Conservation (phyloP, 2,329 filamentous ascomycete species). For the Diaporthe amygdali region DNA sequence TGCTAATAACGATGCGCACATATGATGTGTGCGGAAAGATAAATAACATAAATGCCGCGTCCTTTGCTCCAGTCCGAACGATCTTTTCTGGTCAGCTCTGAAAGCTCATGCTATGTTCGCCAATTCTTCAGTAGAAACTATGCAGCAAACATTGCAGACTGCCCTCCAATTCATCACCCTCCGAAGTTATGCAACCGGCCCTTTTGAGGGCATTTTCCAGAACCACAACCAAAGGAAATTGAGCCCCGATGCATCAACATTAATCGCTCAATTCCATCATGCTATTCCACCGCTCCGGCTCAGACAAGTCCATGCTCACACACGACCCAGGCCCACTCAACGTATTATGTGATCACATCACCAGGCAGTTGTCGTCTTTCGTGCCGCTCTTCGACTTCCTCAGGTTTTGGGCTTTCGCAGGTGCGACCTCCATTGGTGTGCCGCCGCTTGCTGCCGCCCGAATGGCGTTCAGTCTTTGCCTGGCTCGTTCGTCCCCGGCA, state of each 20-base stretch:
- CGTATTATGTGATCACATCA: conserved; percentile 55
- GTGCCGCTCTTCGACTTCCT: conserved; percentile 55
- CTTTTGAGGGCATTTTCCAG: conserved; percentile 13
- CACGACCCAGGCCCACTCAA: not conserved
- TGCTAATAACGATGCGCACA: not conserved
- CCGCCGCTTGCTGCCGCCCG: conserved; percentile 75
- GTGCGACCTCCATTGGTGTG: conserved; percentile 60
- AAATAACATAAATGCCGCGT: conserved; percentile 15
- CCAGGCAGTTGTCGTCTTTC: conserved; percentile 59
- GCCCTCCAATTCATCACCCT: not conserved
- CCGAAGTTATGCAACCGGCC: conserved; percentile 25
- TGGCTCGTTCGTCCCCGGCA: conserved; percentile 87
- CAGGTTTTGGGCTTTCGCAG: conserved; percentile 47
- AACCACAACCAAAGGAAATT: conserved; percentile 12
- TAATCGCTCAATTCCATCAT: not conserved
- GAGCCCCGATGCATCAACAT: conserved; percentile 5
- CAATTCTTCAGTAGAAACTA: conserved; percentile 2
- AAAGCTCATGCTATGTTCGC: conserved; percentile 17
- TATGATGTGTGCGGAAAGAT: conserved; percentile 21
- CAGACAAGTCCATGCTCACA: not conserved
- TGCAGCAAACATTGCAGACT: conserved; percentile 24
- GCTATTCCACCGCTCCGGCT: conserved; percentile 4
- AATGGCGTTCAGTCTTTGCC: conserved; percentile 85
- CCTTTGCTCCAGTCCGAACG: conserved; percentile 1
- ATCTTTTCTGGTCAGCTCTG: not conserved